These are phyloP conservation scores for Gnaphalium uliginosum DNA, from an alignment of 129 eudicot species.

Conservation along the genomic window DNA sequence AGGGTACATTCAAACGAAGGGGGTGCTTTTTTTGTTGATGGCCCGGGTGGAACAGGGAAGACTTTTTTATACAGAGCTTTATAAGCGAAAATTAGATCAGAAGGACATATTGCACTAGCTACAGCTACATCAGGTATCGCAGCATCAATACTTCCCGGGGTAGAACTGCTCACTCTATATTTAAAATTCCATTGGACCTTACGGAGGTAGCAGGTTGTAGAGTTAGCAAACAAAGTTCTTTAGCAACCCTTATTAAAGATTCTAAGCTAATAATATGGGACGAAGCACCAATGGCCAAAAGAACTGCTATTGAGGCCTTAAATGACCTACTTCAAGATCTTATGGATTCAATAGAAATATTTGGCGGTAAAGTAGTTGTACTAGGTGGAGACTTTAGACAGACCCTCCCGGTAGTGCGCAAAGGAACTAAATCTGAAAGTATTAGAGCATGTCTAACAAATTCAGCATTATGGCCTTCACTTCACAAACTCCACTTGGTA, in stretches of 20 bases:
- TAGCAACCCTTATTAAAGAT: neutral
- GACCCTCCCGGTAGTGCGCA: conserved; percentile 1
- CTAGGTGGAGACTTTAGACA: conserved; percentile 10
- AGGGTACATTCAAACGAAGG: no score
- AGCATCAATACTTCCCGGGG: no score
- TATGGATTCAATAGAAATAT: neutral
- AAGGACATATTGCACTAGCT: no score
- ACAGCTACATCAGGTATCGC: no score
- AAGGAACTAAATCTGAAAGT: neutral
- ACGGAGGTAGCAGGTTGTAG: neutral
- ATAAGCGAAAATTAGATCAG: no score
- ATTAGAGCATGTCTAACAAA: neutral
- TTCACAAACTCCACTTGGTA: neutral
- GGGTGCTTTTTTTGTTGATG: no score
- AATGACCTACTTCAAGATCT: neutral
- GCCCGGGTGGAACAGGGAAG: no score
- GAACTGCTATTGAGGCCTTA: neutral
- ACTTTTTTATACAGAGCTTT: no score
- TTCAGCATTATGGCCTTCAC: conserved; percentile 2
- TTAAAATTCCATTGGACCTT: neutral
- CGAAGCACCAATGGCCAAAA: conserved; percentile 3
- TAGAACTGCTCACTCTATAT: neutral
- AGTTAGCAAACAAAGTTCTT: conserved; percentile 1
- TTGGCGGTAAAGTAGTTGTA: neutral
- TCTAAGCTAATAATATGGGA: neutral